Evolutionary conservation across 768 basidiomycete species (phyloP).

Genomic region (Clavulina sp.): DNA sequence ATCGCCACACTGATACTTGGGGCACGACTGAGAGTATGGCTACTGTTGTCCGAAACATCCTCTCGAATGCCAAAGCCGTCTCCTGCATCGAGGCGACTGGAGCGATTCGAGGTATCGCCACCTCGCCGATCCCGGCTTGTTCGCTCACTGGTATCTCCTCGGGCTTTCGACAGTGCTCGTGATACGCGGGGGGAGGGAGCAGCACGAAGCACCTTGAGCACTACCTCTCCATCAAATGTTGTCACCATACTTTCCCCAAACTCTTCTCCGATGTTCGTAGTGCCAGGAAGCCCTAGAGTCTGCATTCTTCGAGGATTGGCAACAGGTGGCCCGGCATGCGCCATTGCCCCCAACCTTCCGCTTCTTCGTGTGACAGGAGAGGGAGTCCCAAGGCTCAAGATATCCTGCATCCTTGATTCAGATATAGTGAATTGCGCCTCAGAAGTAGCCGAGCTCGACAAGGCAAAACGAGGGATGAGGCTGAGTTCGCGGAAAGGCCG

Average conservation of each 20-base stretch:
- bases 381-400: background rate
- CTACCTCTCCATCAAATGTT: constrained; percentile 54
- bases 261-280: constrained; percentile 27
- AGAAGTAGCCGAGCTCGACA: no score
- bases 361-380: no score
- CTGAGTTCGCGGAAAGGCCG: no score
- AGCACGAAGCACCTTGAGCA: constrained; percentile 40
- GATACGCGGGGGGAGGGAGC: background rate
- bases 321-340: no score
- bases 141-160: background rate
- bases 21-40: background rate
- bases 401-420: background rate
- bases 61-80: no score
- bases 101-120: no score
- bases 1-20: background rate
- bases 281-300: no score
- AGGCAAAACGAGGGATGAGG: no score
- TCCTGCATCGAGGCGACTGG: no score
- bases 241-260: constrained; percentile 39
- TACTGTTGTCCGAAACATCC: background rate
- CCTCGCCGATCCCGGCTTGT: background rate
- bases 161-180: background rate
- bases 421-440: no score
- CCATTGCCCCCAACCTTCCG: no score
- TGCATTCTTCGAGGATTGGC: no score